These are phyloP conservation scores for Cutaneotrichosporon cyanovorans DNA, from an alignment of 1,284 basidiomycete genomes.

Conservation along the genomic window DNA sequence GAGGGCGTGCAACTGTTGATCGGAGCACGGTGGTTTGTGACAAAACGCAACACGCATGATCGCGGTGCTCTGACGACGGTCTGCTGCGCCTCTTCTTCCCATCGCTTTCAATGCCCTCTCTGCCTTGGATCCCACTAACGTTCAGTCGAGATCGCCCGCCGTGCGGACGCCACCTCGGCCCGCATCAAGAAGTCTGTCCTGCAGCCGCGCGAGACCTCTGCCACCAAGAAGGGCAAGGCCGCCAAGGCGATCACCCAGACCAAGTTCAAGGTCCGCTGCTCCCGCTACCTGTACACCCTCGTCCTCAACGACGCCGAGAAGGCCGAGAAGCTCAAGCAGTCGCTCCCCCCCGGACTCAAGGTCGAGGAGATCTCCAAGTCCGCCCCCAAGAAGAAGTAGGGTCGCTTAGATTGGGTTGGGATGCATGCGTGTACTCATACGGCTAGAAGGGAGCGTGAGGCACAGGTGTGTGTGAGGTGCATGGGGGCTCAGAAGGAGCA, in stretches of 20 bases:
- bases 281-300: slow-evolving; percentile 95
- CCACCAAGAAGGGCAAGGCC: slow-evolving; percentile 46
- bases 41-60: no score
- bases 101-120: no score
- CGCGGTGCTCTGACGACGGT: no score
- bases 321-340: slow-evolving; percentile 93
- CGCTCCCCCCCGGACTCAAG: slow-evolving; percentile 65
- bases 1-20: no score
- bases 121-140: background rate
- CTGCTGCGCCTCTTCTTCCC: no score
- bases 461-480: no score
- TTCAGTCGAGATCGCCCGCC: slow-evolving; percentile 77
- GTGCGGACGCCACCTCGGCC: slow-evolving; percentile 62
- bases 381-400: slow-evolving; percentile 47
- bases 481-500: no score
- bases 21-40: no score
- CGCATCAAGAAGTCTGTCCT: slow-evolving; percentile 87
- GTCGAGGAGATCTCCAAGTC: slow-evolving; percentile 46
- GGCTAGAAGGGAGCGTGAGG: no score
- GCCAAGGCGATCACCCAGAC: slow-evolving; percentile 67
- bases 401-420: background rate
- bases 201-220: slow-evolving; percentile 34
- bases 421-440: background rate
- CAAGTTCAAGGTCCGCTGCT: slow-evolving; percentile 99
- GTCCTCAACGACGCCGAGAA: slow-evolving; percentile 93